A percentile compares a stretch with the other conserved stretches of the same genome.
Evolutionary conservation across 2,329 filamentous ascomycete species (phyloP).

Genomic region (Mycosphaerelloides madeirae): DNA sequence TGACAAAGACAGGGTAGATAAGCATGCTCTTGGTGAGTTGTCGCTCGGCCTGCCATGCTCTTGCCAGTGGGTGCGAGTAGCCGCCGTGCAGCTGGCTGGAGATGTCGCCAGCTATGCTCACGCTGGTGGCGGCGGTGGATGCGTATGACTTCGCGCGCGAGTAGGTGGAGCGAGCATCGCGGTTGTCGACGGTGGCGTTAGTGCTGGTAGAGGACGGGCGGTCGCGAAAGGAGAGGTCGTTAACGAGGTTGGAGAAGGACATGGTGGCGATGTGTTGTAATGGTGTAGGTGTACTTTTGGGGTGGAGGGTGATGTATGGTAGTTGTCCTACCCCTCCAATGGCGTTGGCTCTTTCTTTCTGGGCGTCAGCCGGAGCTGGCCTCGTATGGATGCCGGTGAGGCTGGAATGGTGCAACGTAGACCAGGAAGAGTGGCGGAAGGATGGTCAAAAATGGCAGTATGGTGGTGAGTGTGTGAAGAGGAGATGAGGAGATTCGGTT

Average conservation of each 20-base stretch:
- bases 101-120: slow-evolving; percentile 50
- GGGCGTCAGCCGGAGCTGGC: background rate
- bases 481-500: too few relatives aligned
- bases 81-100: slow-evolving; percentile 50
- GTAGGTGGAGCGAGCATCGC: slow-evolving; percentile 43
- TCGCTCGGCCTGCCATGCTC: slow-evolving; percentile 50
- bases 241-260: slow-evolving; percentile 51
- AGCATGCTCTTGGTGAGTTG: slow-evolving; percentile 74
- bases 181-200: slow-evolving; percentile 39
- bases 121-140: slow-evolving; percentile 49
- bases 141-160: slow-evolving; percentile 47
- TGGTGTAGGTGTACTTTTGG: background rate
- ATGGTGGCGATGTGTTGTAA: slow-evolving; percentile 33
- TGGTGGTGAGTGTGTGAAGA: too few relatives aligned
- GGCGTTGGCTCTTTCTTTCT: too few relatives aligned
- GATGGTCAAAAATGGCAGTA: too few relatives aligned
- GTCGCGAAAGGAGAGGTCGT: slow-evolving; percentile 48
- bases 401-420: too few relatives aligned
- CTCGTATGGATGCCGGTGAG: too few relatives aligned
- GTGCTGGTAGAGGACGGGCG: slow-evolving; percentile 38
- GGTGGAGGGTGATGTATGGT: background rate
- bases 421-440: too few relatives aligned
- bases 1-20: slow-evolving; percentile 95
- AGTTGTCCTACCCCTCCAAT: too few relatives aligned
- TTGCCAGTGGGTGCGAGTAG: slow-evolving; percentile 48